A percentile compares a stretch with the other conserved stretches of the same genome.
Conservation (phyloP, 306 rosid species). For the Benincasa hispida region DNA sequence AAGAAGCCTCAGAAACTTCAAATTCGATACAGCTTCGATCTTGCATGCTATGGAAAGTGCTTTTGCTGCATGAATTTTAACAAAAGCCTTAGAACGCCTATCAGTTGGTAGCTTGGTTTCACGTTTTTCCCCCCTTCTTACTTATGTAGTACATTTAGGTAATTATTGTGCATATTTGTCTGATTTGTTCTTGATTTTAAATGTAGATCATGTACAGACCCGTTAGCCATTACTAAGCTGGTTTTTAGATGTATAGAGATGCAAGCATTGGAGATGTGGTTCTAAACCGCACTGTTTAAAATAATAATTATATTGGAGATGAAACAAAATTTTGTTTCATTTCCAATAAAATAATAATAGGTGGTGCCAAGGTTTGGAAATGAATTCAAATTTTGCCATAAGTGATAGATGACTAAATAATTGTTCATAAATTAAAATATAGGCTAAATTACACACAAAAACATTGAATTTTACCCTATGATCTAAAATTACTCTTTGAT, state of each 20-base stretch:
- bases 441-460: too few species aligned
- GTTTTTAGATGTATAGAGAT: neutral
- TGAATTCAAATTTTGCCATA: too few species aligned
- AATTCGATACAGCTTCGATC: conserved; percentile 44
- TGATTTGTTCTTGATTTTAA: neutral
- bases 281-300: neutral
- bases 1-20: conserved; percentile 66
- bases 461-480: too few species aligned
- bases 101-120: conserved; percentile 10
- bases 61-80: conserved; percentile 25
- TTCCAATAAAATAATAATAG: too few species aligned
- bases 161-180: neutral
- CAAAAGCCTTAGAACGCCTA: conserved; percentile 11
- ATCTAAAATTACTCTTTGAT: too few species aligned
- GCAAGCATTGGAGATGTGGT: neutral
- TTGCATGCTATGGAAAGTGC: conserved; percentile 64
- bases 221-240: neutral
- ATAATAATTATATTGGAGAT: neutral
- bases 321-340: neutral
- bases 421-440: too few species aligned
- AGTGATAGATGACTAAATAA: too few species aligned
- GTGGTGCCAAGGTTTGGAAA: too few species aligned
- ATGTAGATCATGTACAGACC: conserved; percentile 7
- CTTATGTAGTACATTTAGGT: neutral
- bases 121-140: neutral